Base-by-base conservation (phyloP, 345 rosid genomes). In the Gossypium mustelinum region DNA sequence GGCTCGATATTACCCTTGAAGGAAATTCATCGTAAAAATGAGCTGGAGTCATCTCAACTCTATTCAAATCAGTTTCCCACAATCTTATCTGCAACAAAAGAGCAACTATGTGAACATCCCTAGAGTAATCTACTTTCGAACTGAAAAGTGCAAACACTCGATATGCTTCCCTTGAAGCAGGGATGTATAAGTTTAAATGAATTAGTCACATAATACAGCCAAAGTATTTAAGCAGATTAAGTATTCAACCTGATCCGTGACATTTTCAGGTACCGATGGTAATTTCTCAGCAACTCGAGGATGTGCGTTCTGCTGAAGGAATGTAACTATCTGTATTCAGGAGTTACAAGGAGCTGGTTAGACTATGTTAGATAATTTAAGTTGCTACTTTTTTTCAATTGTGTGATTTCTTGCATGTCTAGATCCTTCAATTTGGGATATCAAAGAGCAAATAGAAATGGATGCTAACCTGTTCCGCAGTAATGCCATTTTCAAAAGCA, bases 401-500 rank as follows among this genome's bases (percentile, higher is more conserved):
- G 44, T 51, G 45, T 9, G 24, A 51, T 51, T 61, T 60, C 20
- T 41, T 55, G 47, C 58, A 11, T 47, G 74, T 48, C 41, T 27
- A 69, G 17, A 48, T 59, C 16, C 69, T 17, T 17, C 25, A 57
- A 43, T 11, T 34, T 45, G 16, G 22, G 64, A 45, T 4, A 44
- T 18, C 55, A 43, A 61, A 29, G 68, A 79, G 20, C 67, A 77
- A 78, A 74, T 13, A 44, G 61, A 75, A 68, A 68, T 27, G 12
- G 58, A 61, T 18, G 25, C 76, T 56, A 73, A 87, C 99, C 90
- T 95, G 99, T 10, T 93, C 99, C 50, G 90, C 81, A 7, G 93
- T 82, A 80, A 95, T 95, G 76, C 98, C 99, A 85, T 95, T 91
- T 74, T 91, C 94, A 82, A 91, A 95, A 70, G 98, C 99, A 78